phyloP scores from a whole-genome alignment of 441 rosid genomes.

The Lepidium campestre region DNA sequence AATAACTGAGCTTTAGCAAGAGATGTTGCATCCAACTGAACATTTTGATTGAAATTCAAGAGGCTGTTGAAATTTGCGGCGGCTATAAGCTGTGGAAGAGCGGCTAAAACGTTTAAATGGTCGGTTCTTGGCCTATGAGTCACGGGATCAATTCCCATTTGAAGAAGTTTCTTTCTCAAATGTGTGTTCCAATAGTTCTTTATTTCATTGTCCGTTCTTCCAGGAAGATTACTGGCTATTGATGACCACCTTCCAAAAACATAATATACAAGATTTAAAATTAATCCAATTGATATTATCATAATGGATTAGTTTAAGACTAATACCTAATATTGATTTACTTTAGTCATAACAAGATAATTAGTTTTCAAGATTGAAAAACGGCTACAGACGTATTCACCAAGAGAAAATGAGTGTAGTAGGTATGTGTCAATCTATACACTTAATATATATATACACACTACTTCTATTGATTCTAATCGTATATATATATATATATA shows the following conservation, averaged over 20 bases:
- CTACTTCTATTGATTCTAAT: background rate
- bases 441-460: background rate
- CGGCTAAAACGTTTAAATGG: constrained; percentile 36
- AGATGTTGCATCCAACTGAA: constrained; percentile 44
- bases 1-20: constrained; percentile 51
- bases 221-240: constrained; percentile 60
- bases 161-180: constrained; percentile 52
- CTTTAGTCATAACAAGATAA: background rate
- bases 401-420: constrained; percentile 17
- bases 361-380: constrained; percentile 9
- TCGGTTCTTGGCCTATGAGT: constrained; percentile 63
- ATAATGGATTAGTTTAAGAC: constrained; percentile 15
- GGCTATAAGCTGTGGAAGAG: constrained; percentile 40
- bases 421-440: background rate
- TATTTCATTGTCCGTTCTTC: constrained; percentile 64
- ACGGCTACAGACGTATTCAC: constrained; percentile 21
- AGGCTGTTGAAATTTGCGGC: constrained; percentile 35
- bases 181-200: constrained; percentile 68
- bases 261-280: background rate
- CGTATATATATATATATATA: background rate
- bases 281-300: background rate
- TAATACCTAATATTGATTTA: constrained; percentile 11
- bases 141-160: constrained; percentile 55
- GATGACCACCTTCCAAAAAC: constrained; percentile 50
- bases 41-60: constrained; percentile 28